Percentiles rank a stretch among this genome's conserved stretches.
Conservation (phyloP, 805 yeast genomes). For the Zygoascus flipseniorum region DNA sequence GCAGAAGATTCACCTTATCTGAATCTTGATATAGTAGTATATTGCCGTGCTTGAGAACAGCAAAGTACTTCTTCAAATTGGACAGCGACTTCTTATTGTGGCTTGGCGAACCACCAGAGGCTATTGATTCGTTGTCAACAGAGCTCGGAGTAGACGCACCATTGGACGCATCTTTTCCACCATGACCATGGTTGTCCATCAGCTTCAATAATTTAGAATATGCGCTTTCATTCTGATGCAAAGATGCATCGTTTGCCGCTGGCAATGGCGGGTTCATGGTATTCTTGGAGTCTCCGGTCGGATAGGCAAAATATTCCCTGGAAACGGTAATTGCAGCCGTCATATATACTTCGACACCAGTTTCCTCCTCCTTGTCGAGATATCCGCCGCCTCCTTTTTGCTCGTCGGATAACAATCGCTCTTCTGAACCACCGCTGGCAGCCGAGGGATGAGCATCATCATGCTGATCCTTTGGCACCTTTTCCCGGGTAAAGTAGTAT, state of each 20-base stretch:
- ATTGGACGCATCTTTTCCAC: not conserved
- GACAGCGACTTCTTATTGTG: constrained; percentile 35
- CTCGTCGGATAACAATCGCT: constrained; percentile 41
- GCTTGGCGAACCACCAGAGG: constrained; percentile 6
- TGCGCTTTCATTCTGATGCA: constrained; percentile 42
- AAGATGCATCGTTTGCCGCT: constrained; percentile 24
- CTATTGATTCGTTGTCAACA: not conserved
- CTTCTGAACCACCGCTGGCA: constrained; percentile 17
- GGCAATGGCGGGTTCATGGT: constrained; percentile 16
- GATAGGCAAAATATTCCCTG: constrained; percentile 54
- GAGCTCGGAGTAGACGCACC: not conserved
- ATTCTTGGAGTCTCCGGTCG: constrained; percentile 32
- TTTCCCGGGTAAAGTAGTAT: constrained; percentile 29
- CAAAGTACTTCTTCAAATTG: constrained; percentile 40
- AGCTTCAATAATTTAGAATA: constrained; percentile 53
- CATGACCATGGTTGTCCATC: constrained; percentile 31
- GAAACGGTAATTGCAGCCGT: constrained; percentile 84
- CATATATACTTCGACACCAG: constrained; percentile 52
- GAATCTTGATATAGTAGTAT: constrained; percentile 76
- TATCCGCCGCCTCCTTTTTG: not conserved
- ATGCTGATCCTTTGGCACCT: not conserved
- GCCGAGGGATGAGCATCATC: not conserved
- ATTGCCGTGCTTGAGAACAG: constrained; percentile 73
- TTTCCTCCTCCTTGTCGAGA: constrained; percentile 47
- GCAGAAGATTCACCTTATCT: constrained; percentile 53